Conservation (phyloP, 2,329 filamentous ascomycete species). For the Claviceps lovelessii region DNA sequence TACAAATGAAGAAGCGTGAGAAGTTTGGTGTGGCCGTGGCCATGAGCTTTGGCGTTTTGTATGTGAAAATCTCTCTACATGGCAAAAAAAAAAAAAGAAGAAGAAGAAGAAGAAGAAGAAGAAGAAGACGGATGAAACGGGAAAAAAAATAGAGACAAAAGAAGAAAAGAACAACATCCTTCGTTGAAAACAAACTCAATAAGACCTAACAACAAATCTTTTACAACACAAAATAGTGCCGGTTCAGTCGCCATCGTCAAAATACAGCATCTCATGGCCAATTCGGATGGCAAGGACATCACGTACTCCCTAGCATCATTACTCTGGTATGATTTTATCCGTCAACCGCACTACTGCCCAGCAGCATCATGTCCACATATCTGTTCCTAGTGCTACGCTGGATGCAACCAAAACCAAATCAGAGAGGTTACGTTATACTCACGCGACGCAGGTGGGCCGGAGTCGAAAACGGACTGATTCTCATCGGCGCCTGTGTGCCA, state of each 20-base stretch:
- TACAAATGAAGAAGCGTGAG: conserved; percentile 4
- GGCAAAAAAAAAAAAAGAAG: not conserved
- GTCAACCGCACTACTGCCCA: not conserved
- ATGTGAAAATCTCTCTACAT: not conserved
- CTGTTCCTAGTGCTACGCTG: not conserved
- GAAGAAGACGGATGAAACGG: no score
- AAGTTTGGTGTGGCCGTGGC: conserved; percentile 6
- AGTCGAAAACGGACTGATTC: conserved; percentile 5
- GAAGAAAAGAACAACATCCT: no score
- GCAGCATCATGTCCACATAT: no score
- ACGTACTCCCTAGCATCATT: conserved; percentile 5
- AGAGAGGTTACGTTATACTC: not conserved
- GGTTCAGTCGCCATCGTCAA: conserved; percentile 4
- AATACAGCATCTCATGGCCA: conserved; percentile 3
- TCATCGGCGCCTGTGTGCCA: conserved; percentile 4
- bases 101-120: no score
- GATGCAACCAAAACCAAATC: not conserved
- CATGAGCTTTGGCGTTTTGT: conserved; percentile 6
- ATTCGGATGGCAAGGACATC: conserved; percentile 3
- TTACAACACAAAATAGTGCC: not conserved
- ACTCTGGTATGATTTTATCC: not conserved
- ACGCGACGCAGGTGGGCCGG: conserved; percentile 3
- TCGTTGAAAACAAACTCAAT: not conserved
- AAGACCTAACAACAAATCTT: not conserved
- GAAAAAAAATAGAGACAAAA: no score